A percentile compares a stretch with the other conserved stretches of the same genome.
Evolutionary conservation across 305 asterid genomes (phyloP).

Genomic region (Petunia hybrid): DNA sequence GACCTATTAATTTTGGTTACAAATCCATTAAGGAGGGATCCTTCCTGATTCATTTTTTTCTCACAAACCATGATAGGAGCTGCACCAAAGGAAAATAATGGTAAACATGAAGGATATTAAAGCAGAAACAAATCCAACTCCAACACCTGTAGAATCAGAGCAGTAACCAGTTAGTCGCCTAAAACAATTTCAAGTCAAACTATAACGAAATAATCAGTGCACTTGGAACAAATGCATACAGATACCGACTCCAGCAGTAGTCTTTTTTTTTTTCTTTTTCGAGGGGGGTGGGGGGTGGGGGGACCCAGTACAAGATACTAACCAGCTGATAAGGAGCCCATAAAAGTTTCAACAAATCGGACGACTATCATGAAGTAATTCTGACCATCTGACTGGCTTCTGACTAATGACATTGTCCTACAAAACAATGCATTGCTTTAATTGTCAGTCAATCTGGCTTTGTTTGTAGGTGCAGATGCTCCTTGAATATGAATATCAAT

Average conservation of each 20-base stretch:
- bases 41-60: constrained; percentile 13
- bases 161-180: constrained; percentile 39
- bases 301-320: constrained; percentile 32
- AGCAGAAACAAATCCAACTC: constrained; percentile 98
- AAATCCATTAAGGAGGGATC: constrained; percentile 22
- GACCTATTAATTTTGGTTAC: constrained; percentile 18
- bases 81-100: background rate
- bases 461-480: constrained; percentile 20
- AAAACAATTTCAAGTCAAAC: constrained; percentile 5
- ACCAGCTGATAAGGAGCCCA: constrained; percentile 98
- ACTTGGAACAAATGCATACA: constrained; percentile 20
- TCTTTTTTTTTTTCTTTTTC: background rate
- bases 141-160: constrained; percentile 77
- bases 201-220: background rate
- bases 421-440: constrained; percentile 35
- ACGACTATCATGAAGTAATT: constrained; percentile 81
- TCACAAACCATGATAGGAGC: background rate
- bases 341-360: constrained; percentile 95
- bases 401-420: constrained; percentile 96
- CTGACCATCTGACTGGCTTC: constrained; percentile 85
- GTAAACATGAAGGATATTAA: constrained; percentile 76
- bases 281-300: no score
- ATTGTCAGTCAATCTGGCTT: constrained; percentile 16
- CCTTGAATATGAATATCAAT: constrained; percentile 18
- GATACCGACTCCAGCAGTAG: constrained; percentile 9